Percentiles rank a stretch among this genome's conserved stretches.
Conservation (phyloP, 2,329 filamentous ascomycete genomes). For the Pyricularia sp. region DNA sequence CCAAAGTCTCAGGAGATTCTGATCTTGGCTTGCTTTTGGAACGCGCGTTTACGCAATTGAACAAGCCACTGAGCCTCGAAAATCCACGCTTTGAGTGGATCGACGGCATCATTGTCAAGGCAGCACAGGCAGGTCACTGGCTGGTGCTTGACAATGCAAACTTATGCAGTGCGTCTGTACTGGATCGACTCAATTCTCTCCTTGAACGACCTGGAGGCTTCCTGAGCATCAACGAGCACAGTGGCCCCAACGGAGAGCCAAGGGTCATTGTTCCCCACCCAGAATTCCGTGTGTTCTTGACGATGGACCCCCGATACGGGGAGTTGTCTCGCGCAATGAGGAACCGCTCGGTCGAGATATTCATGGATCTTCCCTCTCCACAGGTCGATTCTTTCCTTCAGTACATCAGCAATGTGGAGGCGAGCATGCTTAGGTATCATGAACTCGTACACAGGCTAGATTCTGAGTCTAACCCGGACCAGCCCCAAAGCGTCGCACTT, state of each 20-base stretch:
- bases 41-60: constrained; percentile 39
- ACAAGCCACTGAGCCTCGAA: constrained; percentile 46
- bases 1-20: constrained; percentile 31
- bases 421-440: constrained; percentile 37
- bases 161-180: constrained; percentile 86
- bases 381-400: constrained; percentile 21
- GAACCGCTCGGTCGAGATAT: constrained; percentile 88
- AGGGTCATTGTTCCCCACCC: constrained; percentile 73
- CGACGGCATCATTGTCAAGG: constrained; percentile 83
- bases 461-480: constrained; percentile 6
- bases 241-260: constrained; percentile 70
- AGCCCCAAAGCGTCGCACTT: constrained; percentile 22
- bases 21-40: constrained; percentile 37
- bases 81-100: constrained; percentile 91
- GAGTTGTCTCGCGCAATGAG: constrained; percentile 95
- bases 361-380: constrained; percentile 44
- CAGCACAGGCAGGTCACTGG: constrained; percentile 81
- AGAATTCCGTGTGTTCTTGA: constrained; percentile 86
- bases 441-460: constrained; percentile 22
- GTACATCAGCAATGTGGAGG: constrained; percentile 38
- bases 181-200: constrained; percentile 89
- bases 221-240: constrained; percentile 89
- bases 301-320: constrained; percentile 83
- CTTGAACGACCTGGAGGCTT: constrained; percentile 76
- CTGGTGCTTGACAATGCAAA: constrained; percentile 95